Percentiles rank a stretch among this genome's conserved stretches.
These are phyloP conservation scores for Naganishia onofrii DNA, from an alignment of 768 basidiomycete species.

Conservation along the genomic window DNA sequence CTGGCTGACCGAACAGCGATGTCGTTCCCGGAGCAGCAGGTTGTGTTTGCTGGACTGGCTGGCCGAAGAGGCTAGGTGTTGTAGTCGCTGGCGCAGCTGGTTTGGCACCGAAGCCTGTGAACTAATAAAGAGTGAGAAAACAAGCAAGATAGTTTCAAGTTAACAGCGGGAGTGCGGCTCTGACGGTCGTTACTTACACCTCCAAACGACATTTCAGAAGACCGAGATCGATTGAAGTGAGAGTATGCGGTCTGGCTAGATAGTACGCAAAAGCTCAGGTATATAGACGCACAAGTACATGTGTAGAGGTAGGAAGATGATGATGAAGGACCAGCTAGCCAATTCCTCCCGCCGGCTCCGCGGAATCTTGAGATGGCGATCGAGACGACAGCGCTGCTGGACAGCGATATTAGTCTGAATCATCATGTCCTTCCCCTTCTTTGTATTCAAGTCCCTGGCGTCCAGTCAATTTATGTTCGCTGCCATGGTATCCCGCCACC, in stretches of 20 bases:
- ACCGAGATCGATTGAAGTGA: background rate
- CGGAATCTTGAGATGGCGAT: background rate
- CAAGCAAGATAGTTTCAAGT: background rate
- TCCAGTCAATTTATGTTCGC: background rate
- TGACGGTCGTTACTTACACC: background rate
- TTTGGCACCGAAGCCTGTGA: conserved; percentile 2
- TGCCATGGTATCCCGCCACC: background rate
- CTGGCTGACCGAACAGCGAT: conserved; percentile 5
- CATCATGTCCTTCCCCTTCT: background rate
- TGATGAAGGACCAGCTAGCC: background rate
- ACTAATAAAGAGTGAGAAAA: background rate
- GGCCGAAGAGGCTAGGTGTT: background rate
- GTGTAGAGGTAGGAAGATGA: background rate
- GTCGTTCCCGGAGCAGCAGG: background rate
- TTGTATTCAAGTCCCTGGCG: background rate
- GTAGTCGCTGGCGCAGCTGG: background rate
- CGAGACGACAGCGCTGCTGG: background rate
- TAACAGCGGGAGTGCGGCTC: background rate
- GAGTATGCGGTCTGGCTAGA: background rate
- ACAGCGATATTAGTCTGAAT: conserved; percentile 19
- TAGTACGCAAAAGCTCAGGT: too few species aligned
- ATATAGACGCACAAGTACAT: too few species aligned
- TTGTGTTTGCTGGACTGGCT: background rate
- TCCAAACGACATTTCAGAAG: conserved; percentile 1
- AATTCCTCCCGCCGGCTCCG: background rate